Evolutionary conservation across 768 basidiomycete genomes (phyloP).

Genomic region (Agaricus subrufescens): DNA sequence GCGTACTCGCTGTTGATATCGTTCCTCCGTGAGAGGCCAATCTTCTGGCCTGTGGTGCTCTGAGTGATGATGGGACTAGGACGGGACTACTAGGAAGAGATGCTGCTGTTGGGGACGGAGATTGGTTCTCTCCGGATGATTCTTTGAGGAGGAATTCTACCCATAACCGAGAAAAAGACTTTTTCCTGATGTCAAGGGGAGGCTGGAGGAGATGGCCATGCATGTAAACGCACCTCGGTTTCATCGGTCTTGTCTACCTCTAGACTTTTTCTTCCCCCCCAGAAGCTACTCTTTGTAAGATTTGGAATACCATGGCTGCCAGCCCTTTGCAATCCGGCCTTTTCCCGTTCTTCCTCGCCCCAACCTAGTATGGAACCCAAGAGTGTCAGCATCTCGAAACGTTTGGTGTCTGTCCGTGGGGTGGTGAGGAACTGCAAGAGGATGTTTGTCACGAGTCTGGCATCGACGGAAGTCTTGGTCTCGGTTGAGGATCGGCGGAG

Average conservation of each 20-base stretch:
- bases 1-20: constrained; percentile 25
- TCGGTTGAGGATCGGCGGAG: constrained; percentile 83
- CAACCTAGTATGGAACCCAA: constrained; percentile 89
- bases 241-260: constrained; percentile 80
- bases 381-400: constrained; percentile 93
- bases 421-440: constrained; percentile 86
- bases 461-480: constrained; percentile 73
- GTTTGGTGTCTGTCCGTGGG: constrained; percentile 87
- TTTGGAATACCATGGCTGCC: constrained; percentile 17
- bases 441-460: constrained; percentile 91
- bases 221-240: constrained; percentile 56
- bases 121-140: constrained; percentile 42
- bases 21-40: constrained; percentile 23
- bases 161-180: constrained; percentile 98
- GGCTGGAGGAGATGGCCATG: neutral
- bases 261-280: constrained; percentile 38
- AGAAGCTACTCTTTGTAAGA: constrained; percentile 26
- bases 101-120: constrained; percentile 21
- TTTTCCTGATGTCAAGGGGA: constrained; percentile 1
- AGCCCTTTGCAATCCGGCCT: constrained; percentile 76
- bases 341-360: constrained; percentile 88
- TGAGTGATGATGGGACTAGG: constrained; percentile 13
- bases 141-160: constrained; percentile 98
- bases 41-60: constrained; percentile 18
- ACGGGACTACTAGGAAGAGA: constrained; percentile 32